These are phyloP conservation scores for Dalbergia oliveri DNA, from an alignment of 306 rosid genomes.

Conservation along the genomic window DNA sequence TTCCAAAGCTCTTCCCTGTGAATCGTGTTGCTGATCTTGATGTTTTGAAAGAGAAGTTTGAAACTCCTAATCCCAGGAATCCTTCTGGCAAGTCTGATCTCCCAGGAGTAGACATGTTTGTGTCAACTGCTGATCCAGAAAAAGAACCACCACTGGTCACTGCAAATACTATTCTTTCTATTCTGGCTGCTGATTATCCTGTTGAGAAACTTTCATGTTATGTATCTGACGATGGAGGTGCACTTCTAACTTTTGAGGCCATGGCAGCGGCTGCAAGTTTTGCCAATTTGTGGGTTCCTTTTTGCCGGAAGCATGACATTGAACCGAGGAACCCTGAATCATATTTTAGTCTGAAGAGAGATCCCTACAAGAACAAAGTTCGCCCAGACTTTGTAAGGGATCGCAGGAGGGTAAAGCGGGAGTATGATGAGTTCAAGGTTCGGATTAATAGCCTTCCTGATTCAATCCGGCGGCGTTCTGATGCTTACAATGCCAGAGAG, in stretches of 20 bases:
- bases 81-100: constrained; percentile 84
- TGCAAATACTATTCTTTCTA: constrained; percentile 83
- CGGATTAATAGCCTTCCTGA: constrained; percentile 79
- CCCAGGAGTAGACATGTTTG: constrained; percentile 80
- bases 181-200: constrained; percentile 79
- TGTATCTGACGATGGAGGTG: constrained; percentile 91
- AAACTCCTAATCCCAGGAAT: constrained; percentile 66
- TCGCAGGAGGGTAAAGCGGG: constrained; percentile 78
- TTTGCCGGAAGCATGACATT: constrained; percentile 78
- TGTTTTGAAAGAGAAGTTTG: constrained; percentile 72
- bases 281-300: constrained; percentile 86
- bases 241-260: constrained; percentile 88
- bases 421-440: constrained; percentile 87
- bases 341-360: constrained; percentile 70
- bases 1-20: constrained; percentile 86
- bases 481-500: constrained; percentile 73
- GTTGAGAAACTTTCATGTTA: constrained; percentile 83
- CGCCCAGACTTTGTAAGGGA: constrained; percentile 81
- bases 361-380: constrained; percentile 80
- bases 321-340: constrained; percentile 88
- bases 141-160: constrained; percentile 88
- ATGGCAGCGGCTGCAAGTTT: constrained; percentile 93
- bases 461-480: constrained; percentile 78
- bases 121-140: constrained; percentile 87
- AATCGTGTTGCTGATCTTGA: constrained; percentile 64